Conservation (phyloP, 192 early-diverging fungal genomes). For the Thoreauomyces humboldtii region DNA sequence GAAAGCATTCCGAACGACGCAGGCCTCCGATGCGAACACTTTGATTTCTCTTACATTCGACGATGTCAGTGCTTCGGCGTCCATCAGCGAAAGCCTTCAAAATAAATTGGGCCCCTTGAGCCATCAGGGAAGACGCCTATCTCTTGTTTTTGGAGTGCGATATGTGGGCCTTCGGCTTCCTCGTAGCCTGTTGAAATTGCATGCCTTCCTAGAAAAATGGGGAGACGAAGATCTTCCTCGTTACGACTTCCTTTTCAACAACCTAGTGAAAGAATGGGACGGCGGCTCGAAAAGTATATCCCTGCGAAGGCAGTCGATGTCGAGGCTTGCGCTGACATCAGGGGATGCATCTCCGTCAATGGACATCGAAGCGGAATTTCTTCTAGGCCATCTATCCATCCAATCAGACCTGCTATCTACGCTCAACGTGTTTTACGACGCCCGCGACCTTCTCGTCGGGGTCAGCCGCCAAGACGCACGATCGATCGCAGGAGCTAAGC, state of each 20-base stretch:
- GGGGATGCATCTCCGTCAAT: slow-evolving; percentile 11
- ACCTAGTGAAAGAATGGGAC: slow-evolving; percentile 67
- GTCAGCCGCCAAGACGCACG: no score
- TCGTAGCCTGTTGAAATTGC: slow-evolving; percentile 67
- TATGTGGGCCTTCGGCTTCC: slow-evolving; percentile 29
- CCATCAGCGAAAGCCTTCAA: neutral
- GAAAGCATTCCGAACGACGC: neutral
- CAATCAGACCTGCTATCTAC: slow-evolving; percentile 66
- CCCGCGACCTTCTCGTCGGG: slow-evolving; percentile 47
- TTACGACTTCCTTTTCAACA: slow-evolving; percentile 71
- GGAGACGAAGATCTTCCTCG: slow-evolving; percentile 50
- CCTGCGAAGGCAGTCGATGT: neutral
- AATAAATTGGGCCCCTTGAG: neutral
- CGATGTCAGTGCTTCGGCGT: slow-evolving; percentile 5
- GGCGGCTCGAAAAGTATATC: neutral
- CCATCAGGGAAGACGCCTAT: neutral
- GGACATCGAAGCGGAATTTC: slow-evolving; percentile 62
- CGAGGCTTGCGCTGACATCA: neutral
- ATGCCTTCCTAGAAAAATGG: slow-evolving; percentile 78
- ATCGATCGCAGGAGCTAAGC: neutral
- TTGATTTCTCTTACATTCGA: slow-evolving; percentile 11
- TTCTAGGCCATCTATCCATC: slow-evolving; percentile 54
- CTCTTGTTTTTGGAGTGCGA: slow-evolving; percentile 15
- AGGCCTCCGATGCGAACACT: neutral
- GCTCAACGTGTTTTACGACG: slow-evolving; percentile 57